Evolutionary conservation across 495 filamentous ascomycete genomes (phyloP).

Genomic region (Neurospora africana): DNA sequence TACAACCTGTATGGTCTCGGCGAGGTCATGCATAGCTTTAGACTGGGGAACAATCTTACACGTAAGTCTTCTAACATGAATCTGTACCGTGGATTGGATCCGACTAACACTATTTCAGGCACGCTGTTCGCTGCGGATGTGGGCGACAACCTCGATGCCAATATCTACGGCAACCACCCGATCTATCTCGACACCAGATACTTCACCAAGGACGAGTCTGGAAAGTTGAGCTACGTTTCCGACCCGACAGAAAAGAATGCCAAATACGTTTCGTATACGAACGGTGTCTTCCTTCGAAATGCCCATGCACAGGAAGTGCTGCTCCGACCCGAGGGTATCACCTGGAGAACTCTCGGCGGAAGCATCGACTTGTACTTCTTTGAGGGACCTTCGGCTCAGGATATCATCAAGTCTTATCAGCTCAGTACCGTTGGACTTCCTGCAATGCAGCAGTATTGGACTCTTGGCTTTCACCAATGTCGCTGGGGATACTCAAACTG

Average conservation of each 20-base stretch:
- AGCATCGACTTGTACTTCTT: conserved; percentile 78
- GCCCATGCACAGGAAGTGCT: conserved; percentile 69
- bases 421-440: conserved; percentile 57
- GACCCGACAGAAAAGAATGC: conserved; percentile 42
- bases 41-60: conserved; percentile 62
- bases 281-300: conserved; percentile 76
- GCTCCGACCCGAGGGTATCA: conserved; percentile 52
- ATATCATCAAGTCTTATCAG: conserved; percentile 63
- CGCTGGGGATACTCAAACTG: conserved; percentile 73
- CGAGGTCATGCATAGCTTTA: conserved; percentile 65
- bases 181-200: conserved; percentile 78
- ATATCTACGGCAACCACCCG: conserved; percentile 75
- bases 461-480: conserved; percentile 78
- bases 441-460: conserved; percentile 83
- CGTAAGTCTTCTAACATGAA: conserved; percentile 32
- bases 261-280: conserved; percentile 56
- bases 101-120: conserved; percentile 17
- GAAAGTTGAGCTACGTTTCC: conserved; percentile 41
- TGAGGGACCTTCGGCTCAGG: conserved; percentile 57
- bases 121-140: conserved; percentile 66
- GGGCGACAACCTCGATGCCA: conserved; percentile 52
- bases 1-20: conserved; percentile 79
- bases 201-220: conserved; percentile 42
- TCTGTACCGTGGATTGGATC: neutral
- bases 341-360: conserved; percentile 73